These are phyloP conservation scores for Aspergillus wentii DNA, from an alignment of 495 filamentous ascomycete species.

Conservation along the genomic window DNA sequence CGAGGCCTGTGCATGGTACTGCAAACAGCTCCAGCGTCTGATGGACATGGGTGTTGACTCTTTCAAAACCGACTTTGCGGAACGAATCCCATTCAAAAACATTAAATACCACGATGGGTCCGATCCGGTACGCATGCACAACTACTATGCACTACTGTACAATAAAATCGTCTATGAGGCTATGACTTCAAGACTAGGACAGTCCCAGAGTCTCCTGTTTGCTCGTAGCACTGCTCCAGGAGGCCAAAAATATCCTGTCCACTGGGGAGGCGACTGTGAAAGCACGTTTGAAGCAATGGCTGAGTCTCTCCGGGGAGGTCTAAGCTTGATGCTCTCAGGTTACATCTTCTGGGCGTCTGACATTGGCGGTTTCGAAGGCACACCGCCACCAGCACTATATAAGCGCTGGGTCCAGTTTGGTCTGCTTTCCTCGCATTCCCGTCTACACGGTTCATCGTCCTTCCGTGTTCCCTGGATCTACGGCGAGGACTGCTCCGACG, in stretches of 20 bases:
- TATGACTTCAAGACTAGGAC: conserved; percentile 53
- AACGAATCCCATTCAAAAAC: conserved; percentile 60
- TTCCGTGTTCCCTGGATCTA: conserved; percentile 72
- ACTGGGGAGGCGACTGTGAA: conserved; percentile 67
- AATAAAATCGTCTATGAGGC: conserved; percentile 66
- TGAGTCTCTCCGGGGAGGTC: conserved; percentile 65
- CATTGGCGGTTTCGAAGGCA: conserved; percentile 71
- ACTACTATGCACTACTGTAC: conserved; percentile 68
- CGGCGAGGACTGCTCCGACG: conserved; percentile 56
- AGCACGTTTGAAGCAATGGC: conserved; percentile 69
- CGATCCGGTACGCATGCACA: conserved; percentile 64
- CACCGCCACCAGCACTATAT: conserved; percentile 62
- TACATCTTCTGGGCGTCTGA: conserved; percentile 68
- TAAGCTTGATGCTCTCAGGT: conserved; percentile 59
- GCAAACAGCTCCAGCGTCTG: conserved; percentile 49
- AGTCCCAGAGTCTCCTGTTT: conserved; percentile 59
- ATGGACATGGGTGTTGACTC: conserved; percentile 63
- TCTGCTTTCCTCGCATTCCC: conserved; percentile 60
- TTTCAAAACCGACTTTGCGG: conserved; percentile 73
- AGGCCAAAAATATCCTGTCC: conserved; percentile 62
- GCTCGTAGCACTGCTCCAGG: conserved; percentile 63
- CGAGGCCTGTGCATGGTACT: conserved; percentile 57
- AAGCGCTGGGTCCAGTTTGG: conserved; percentile 76
- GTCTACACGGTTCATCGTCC: conserved; percentile 60
- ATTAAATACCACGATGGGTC: conserved; percentile 53